Evolutionary conservation across 2,329 filamentous ascomycete genomes (phyloP), one percentile per base, ranked within the genome.

Genomic region (Leptographium radiaticola): DNA sequence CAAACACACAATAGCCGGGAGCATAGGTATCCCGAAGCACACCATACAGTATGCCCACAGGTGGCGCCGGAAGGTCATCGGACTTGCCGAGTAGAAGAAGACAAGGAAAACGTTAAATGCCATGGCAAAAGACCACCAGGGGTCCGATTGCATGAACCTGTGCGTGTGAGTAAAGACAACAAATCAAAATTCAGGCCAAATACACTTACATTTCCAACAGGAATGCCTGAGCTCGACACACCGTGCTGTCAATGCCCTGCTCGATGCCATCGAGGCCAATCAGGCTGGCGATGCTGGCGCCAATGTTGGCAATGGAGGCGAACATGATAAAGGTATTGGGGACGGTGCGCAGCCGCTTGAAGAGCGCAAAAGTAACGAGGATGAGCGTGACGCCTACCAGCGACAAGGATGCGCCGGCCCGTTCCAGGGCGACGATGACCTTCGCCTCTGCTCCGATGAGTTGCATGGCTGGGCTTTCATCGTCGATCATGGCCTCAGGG

Each of bases 71-170:
- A 89, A 89, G 51, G 85, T 82, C 9, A 83, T 83, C 0, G 78
- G 77, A 48, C 72, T 79, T 49, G 75, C 73, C n/a, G 75, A 71
- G 59, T 75, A 75, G 66, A 80, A 81, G 64, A 81, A 81, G 55
- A 81, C 78, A 51, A 90, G 75, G 61, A 85, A 87, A 57, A 91
- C 87, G 62, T 91, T 93, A 63, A 84, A 74, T 4, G 87, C 86
- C 87, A 93, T 91, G 58, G 84, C 84, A 53, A 89, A 77, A 0
- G 85, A 86, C 86, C 83, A 89, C 69, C 86, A 76, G 0, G 83
- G 81, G 66, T 88, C 84, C 6, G 83, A 84, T 59, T 85, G 83
- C 79, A 87, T 85, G 66, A 88, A 89, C 80, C 83, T 87, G 58
- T 74, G 39, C 76, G 60, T 45, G 25, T 45, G 13, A 45, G 43